phyloP scores from a whole-genome alignment of 1,139 yeast species.

The Kluyveromyces sp. region DNA sequence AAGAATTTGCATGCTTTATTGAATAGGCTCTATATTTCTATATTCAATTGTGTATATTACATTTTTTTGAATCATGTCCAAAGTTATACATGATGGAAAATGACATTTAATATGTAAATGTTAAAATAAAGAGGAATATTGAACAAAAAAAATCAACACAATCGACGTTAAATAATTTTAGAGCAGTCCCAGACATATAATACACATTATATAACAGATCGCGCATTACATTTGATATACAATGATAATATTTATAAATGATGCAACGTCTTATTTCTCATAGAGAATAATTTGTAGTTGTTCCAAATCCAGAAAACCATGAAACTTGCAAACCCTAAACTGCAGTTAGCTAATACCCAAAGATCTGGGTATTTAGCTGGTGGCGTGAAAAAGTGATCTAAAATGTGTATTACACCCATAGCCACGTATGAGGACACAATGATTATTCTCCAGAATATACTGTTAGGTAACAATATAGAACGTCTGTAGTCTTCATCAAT shows the following conservation, averaged over 20 bases:
- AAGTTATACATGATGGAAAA: neutral
- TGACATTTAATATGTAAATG: neutral
- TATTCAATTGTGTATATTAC: too few species aligned
- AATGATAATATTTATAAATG: conserved; percentile 14
- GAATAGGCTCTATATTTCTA: too few species aligned
- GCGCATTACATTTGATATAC: neutral
- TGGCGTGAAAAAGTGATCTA: conserved; percentile 46
- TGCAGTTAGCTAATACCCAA: conserved; percentile 72
- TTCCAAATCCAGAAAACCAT: conserved; percentile 73
- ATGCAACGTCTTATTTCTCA: conserved; percentile 24
- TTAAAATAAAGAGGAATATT: too few species aligned
- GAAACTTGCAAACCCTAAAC: conserved; percentile 71
- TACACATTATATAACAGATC: too few species aligned
- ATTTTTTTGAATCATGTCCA: neutral
- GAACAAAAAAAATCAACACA: neutral
- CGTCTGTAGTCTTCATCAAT: conserved; percentile 31
- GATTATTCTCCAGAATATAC: conserved; percentile 47
- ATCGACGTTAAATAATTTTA: neutral
- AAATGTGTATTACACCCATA: conserved; percentile 43
- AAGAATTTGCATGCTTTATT: too few species aligned
- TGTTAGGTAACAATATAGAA: conserved; percentile 43
- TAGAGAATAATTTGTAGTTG: conserved; percentile 41
- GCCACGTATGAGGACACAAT: conserved; percentile 54
- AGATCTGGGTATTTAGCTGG: conserved; percentile 70
- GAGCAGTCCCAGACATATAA: too few species aligned